A percentile compares a stretch with the other conserved stretches of the same genome.
These are phyloP conservation scores for Globisporangium middletonii DNA, from an alignment of 352 stramenopile species.

Conservation along the genomic window DNA sequence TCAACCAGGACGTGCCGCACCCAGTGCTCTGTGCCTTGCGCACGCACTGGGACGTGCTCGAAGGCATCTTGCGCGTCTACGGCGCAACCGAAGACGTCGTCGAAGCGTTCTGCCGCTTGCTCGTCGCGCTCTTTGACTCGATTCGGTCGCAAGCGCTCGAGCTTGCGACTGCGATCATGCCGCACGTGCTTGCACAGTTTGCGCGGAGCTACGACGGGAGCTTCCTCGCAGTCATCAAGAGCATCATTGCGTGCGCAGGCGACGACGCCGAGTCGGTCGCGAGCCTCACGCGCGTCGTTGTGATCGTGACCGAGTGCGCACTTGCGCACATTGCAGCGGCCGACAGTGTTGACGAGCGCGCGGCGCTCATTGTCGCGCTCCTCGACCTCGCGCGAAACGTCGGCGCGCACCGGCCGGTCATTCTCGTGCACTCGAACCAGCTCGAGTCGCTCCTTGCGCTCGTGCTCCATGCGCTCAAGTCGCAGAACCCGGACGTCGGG, in stretches of 20 bases:
- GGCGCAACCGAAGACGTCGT: conserved; percentile 48
- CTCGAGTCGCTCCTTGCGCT: conserved; percentile 55
- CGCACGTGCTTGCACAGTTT: conserved; percentile 57
- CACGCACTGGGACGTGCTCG: conserved; percentile 48
- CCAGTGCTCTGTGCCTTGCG: conserved; percentile 51
- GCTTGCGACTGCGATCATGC: conserved; percentile 56
- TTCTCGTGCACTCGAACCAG: conserved; percentile 65
- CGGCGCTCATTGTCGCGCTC: conserved; percentile 38
- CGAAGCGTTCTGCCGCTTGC: conserved; percentile 45
- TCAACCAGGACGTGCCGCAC: conserved; percentile 56
- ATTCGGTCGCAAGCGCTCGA: conserved; percentile 58
- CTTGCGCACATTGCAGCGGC: conserved; percentile 48
- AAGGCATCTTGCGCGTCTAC: conserved; percentile 45
- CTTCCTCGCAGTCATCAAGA: conserved; percentile 66
- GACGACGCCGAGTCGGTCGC: conserved; percentile 49
- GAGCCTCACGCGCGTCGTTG: conserved; percentile 62
- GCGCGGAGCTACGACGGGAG: conserved; percentile 45
- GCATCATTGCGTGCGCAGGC: conserved; percentile 52
- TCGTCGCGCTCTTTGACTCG: conserved; percentile 54
- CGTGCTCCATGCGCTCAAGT: conserved; percentile 54
- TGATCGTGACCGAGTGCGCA: conserved; percentile 47
- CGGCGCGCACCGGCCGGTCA: conserved; percentile 44
- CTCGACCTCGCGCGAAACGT: conserved; percentile 59
- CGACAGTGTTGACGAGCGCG: conserved; percentile 46
- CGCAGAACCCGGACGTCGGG: conserved; percentile 60